Conservation (phyloP, 345 rosid species). For the Aquilaria sinensis region DNA sequence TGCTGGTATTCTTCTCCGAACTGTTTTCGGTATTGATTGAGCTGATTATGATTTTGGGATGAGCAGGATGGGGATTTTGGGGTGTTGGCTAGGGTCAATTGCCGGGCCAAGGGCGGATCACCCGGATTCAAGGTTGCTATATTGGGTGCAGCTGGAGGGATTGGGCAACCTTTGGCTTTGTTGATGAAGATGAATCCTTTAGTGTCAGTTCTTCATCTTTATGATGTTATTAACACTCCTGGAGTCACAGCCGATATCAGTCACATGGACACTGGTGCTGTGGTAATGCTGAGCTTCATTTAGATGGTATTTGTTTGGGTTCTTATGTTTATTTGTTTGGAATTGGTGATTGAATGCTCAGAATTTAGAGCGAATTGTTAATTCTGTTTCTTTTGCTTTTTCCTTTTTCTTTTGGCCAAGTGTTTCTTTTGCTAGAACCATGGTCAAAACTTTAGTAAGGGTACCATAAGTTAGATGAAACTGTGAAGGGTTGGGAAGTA, state of each 20-base stretch:
- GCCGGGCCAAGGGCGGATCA: conserved; percentile 90
- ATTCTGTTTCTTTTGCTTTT: too few species aligned
- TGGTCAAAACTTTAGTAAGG: too few species aligned
- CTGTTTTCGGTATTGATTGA: neutral
- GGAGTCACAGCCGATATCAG: conserved; percentile 96
- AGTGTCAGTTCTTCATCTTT: conserved; percentile 89
- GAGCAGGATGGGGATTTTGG: conserved; percentile 37
- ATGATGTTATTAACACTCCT: conserved; percentile 87
- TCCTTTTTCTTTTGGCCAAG: too few species aligned
- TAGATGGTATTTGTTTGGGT: too few species aligned
- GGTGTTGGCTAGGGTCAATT: conserved; percentile 40
- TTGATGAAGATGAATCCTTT: conserved; percentile 96
- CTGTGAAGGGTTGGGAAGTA: too few species aligned
- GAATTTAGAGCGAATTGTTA: too few species aligned
- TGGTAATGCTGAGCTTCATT: conserved; percentile 36
- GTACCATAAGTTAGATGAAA: too few species aligned
- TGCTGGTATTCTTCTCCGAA: neutral
- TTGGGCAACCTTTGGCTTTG: conserved; percentile 90
- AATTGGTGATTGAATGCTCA: too few species aligned
- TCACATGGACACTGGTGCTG: conserved; percentile 96
- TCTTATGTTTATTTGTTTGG: too few species aligned
- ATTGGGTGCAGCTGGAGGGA: conserved; percentile 96
- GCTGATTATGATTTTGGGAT: neutral
- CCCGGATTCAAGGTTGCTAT: conserved; percentile 88
- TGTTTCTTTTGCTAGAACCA: too few species aligned